phyloP scores from a whole-genome alignment of 768 basidiomycete genomes.

The Amyloporia xantha region DNA sequence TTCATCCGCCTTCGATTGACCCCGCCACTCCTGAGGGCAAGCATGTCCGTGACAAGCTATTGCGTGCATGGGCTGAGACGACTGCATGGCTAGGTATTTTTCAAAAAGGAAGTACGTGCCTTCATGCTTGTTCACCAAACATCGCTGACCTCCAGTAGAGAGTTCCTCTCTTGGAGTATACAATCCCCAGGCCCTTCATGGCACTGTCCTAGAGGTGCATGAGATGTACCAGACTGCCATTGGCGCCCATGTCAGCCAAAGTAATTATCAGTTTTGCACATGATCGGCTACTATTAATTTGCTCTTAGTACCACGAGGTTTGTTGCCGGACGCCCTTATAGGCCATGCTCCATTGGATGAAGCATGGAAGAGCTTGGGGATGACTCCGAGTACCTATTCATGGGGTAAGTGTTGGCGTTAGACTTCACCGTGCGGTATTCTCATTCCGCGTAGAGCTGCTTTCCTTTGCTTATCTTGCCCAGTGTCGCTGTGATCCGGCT shows the following conservation, averaged over 20 bases:
- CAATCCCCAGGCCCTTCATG: not conserved
- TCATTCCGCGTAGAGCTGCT: slow-evolving; percentile 47
- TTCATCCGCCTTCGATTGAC: slow-evolving; percentile 28
- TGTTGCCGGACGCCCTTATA: not conserved
- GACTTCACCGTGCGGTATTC: slow-evolving; percentile 4
- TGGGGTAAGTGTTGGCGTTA: slow-evolving; percentile 37
- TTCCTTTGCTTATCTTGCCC: slow-evolving; percentile 72
- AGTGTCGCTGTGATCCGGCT: slow-evolving; percentile 73
- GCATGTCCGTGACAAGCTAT: slow-evolving; percentile 50
- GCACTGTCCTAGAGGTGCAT: not conserved
- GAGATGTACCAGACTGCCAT: not conserved
- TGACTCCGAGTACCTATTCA: slow-evolving; percentile 61
- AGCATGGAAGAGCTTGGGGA: slow-evolving; percentile 45
- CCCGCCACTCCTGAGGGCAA: slow-evolving; percentile 37
- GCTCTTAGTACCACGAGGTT: not conserved
- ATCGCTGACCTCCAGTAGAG: not conserved
- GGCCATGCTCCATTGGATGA: not conserved
- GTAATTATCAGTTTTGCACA: not conserved
- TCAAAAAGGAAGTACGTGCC: slow-evolving; percentile 14
- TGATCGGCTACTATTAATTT: not conserved
- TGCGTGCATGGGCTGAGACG: slow-evolving; percentile 81
- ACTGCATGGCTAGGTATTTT: slow-evolving; percentile 59
- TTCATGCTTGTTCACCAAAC: not conserved
- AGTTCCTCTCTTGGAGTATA: not conserved
- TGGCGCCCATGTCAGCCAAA: not conserved